Base-by-base conservation (phyloP, 2,329 filamentous ascomycete genomes). In the Sporothrix protearum region DNA sequence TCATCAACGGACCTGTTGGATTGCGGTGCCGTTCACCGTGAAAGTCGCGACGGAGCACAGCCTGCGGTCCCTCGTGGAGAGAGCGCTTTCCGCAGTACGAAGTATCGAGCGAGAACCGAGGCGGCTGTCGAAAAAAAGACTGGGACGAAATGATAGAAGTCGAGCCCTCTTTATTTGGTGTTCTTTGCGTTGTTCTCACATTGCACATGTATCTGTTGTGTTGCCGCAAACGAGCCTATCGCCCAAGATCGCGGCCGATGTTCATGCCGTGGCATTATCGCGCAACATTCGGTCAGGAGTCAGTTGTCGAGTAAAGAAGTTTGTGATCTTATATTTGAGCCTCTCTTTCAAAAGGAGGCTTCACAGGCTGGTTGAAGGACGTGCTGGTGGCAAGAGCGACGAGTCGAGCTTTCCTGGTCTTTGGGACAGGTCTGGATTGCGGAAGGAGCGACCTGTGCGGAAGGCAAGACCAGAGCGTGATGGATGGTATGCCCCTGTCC, bases 361-460 rank as follows among this genome's bases (percentile, higher is more conserved):
- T 8, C n/a, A 55, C 22, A 19, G 30, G 59, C 36, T 63, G n/a
- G 36, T 14, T 25, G 12, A n/a, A 63, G 33, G 36, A 45, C n/a
- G 22, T 42, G 22, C 36, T 45, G n/a, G 39, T 45, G 36, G 59
- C 59, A 64, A 64, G 59, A 64, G 45, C 36, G 36, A 22, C 16
- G 36, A 22, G 9, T 10, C 22, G 12, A 8, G 59, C 36, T 19
- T 45, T 64, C 33, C 36, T 45, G 59, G 59, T 42, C 22, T 10
- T 30, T 16, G 36, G 59, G 22, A n/a, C 33, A 12, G 28, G 59
- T 14, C 36, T 45, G 22, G 42, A 12, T 30, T 16, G 7, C 14
- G 61, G 61, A 30, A 64, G 39, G 61, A 49, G 59, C 59, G 42
- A 66, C 25, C 61, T 66, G 63, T 66, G 63, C 36, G 14, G 25